These are phyloP conservation scores for Pseudotsuga menziesii DNA, from an alignment of 75 land plant genomes.

Conservation along the genomic window DNA sequence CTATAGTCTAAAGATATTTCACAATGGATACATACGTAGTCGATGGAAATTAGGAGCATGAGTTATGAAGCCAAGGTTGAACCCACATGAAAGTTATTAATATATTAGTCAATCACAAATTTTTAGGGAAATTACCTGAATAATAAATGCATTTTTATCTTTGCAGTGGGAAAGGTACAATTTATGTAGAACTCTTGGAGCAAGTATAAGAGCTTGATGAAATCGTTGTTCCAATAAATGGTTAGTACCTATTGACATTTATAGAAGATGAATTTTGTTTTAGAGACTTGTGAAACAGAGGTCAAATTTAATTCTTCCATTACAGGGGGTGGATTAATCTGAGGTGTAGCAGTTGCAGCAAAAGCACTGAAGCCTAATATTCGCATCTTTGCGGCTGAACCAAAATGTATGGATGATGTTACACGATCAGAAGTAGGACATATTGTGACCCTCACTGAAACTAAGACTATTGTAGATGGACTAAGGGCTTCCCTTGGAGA, in stretches of 20 bases:
- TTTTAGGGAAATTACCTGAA: not conserved
- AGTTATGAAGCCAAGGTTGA: not conserved
- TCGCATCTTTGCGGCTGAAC: constrained; percentile 80
- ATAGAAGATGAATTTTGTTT: not conserved
- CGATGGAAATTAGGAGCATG: not conserved
- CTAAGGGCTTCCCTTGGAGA: constrained; percentile 79
- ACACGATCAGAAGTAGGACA: constrained; percentile 68
- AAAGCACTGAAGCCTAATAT: constrained; percentile 84
- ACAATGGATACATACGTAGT: not conserved
- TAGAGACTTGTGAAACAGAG: not conserved
- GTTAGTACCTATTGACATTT: constrained; percentile 33
- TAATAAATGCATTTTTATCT: not conserved
- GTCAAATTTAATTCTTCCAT: not conserved
- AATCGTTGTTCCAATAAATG: constrained; percentile 87
- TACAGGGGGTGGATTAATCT: constrained; percentile 90
- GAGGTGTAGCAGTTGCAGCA: constrained; percentile 87
- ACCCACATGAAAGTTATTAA: not conserved
- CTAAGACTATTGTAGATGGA: constrained; percentile 88
- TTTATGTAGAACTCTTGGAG: constrained; percentile 75
- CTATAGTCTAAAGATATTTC: not conserved
- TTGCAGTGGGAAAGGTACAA: constrained; percentile 90
- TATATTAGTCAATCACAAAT: not conserved
- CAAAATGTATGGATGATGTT: constrained; percentile 91
- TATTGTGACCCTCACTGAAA: constrained; percentile 45
- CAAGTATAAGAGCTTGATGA: constrained; percentile 73